Base-by-base conservation (phyloP, 2,329 filamentous ascomycete species). In the Cucurbitaria berberidis region DNA sequence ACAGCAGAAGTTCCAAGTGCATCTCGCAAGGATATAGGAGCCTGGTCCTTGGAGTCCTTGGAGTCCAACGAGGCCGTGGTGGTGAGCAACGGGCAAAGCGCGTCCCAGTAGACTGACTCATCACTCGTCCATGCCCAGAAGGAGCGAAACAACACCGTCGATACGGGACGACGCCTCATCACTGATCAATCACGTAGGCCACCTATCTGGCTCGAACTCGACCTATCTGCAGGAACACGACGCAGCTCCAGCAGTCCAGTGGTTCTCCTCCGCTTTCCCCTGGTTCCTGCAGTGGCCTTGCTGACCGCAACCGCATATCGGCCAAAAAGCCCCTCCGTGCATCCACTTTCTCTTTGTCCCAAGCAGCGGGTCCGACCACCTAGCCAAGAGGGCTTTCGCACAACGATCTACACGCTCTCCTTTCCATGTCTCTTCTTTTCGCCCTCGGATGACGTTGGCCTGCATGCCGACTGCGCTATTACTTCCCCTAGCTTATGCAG, bases 261-360 rank as follows among this genome's bases (percentile, higher is more conserved):
- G 35, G 35, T 38, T 36, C 34, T 16, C 38, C n/a, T 15, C 38
- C n/a, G 5, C 40, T 18, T 29, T 27, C 40, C 24, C 40, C 40
- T 42, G 40, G 40, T 42, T 42, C 40, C 40, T 42, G 40, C 42
- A 42, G 40, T 21, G 8, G 35, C 15, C 35, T 39, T 21, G 40
- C 26, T 42, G 24, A 42, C 40, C 24, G 11, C 21, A n/a, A 27
- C 22, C 26, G 24, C 36, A 42, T 30, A 9, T 38, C 35, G 18
- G 19, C 36, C 18, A 38, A 21, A 24, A 3, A 24, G 10, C 19
- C 21, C 8, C 19, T 39, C 36, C 19, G 36, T 22, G 36, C 11
- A 22, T 39, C 36, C 36, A 24, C 36, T 22, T 21, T 36, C 34
- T 36, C 19, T 39, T 7, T 9, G n/a, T 7, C 36, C 36, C 24